Evolutionary conservation across 2,329 filamentous ascomycete genomes (phyloP), one percentile per base, ranked within the genome.

Genomic region (Penicillium vulpinum): DNA sequence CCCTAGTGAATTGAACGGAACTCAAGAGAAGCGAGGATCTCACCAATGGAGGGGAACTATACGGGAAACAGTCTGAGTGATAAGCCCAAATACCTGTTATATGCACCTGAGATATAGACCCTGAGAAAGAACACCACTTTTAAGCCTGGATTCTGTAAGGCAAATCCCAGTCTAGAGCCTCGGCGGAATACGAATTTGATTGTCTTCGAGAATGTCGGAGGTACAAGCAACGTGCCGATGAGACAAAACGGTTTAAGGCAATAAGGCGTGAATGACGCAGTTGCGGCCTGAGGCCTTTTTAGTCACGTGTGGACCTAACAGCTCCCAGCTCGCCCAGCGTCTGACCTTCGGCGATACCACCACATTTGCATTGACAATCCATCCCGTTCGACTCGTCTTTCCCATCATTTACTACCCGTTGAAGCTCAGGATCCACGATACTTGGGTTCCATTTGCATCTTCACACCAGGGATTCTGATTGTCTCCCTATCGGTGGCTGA

Each of bases 41-140:
- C 47, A 64, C 58, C 48, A 51, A 61, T 58, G 54, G 62, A 58
- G 59, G 59, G 58, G 59, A 62, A 62, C 51, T 66, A 66, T 63
- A 56, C 56, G 28, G 44, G 24, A 11, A 46, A 46, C 24, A 56
- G 47, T n/a, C 51, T 31, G 15, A 45, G 28, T 28, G 36, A 28
- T 36, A 40, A 56, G 35, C 21, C 35, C 33, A 21, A 28, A 29
- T 16, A 33, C 16, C 18, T 31, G 21, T 47, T 18, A 16, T 31
- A 21, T 40, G 16, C 4, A n/a, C 22, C 9, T 16, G 36, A 43
- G 3, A n/a, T 33, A 21, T 11, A 35, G 13, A 28, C 11, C 22
- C 16, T 9, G 6, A n/a, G 16, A 10, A 21, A n/a, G 26, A 13
- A 15, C 5, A 21, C 31, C 11, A 26, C 7, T 22, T 1, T 33